phyloP scores from a whole-genome alignment of 1,284 basidiomycete species.

The Lentinula novae-zelandiae region DNA sequence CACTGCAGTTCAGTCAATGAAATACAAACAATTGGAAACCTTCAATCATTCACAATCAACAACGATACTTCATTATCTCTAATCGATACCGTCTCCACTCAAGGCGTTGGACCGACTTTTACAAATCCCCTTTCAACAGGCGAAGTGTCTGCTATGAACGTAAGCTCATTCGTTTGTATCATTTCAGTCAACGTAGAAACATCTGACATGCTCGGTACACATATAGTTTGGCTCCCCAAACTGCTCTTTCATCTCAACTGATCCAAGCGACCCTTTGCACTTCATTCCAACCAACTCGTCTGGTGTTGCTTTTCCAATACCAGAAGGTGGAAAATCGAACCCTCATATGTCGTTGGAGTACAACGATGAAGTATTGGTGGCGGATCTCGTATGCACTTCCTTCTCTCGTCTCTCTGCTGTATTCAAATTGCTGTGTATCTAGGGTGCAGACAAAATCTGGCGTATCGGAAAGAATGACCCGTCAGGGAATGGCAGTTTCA shows the following conservation, averaged over 20 bases:
- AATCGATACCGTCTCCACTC: constrained; percentile 40
- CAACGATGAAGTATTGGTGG: constrained; percentile 47
- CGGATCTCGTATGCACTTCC: constrained; percentile 43
- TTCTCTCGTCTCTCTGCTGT: neutral
- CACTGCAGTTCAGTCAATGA: constrained; percentile 49
- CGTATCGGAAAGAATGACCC: constrained; percentile 41
- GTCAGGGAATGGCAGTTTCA: constrained; percentile 43
- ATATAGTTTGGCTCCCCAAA: constrained; percentile 51
- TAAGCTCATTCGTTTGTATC: constrained; percentile 21
- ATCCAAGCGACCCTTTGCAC: constrained; percentile 35
- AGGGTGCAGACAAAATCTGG: constrained; percentile 64
- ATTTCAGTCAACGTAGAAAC: neutral
- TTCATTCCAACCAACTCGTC: constrained; percentile 36
- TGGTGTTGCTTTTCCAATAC: constrained; percentile 43
- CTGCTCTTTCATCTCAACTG: constrained; percentile 44
- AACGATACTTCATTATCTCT: constrained; percentile 36
- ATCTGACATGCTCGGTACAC: neutral
- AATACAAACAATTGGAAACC: constrained; percentile 32
- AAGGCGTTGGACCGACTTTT: constrained; percentile 49
- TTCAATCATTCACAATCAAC: constrained; percentile 51
- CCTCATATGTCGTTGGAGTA: constrained; percentile 58
- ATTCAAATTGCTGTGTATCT: neutral
- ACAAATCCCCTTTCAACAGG: constrained; percentile 46
- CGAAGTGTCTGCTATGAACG: constrained; percentile 54
- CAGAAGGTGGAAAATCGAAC: constrained; percentile 37